Conservation (phyloP, 495 filamentous ascomycete species). For the Cercophora newfieldiana region DNA sequence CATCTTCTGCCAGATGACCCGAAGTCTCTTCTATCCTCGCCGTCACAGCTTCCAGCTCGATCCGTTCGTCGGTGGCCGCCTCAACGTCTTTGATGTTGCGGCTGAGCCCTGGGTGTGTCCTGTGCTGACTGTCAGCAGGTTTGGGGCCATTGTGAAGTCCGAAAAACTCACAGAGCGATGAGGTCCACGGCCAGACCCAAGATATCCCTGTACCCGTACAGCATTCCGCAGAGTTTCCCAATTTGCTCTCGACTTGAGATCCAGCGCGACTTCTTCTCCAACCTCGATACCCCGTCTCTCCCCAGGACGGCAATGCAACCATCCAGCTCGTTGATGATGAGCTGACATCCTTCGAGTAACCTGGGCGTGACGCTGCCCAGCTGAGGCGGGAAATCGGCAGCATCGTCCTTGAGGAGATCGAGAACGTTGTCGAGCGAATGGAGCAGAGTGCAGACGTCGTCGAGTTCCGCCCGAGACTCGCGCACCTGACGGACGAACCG, state of each 20-base stretch:
- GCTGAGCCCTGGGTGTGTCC: background rate
- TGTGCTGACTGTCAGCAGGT: background rate
- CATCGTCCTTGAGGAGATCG: conserved; percentile 48
- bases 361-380: conserved; percentile 40
- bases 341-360: conserved; percentile 38
- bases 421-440: conserved; percentile 48
- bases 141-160: background rate
- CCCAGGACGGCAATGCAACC: conserved; percentile 33
- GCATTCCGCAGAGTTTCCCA: conserved; percentile 33
- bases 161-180: conserved; percentile 36
- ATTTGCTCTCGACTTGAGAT: conserved; percentile 37
- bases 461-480: conserved; percentile 46
- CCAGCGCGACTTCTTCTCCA: conserved; percentile 46
- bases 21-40: conserved; percentile 18
- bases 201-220: conserved; percentile 41
- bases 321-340: conserved; percentile 39
- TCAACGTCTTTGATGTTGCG: background rate
- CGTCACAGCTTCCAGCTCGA: conserved; percentile 18
- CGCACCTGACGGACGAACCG: conserved; percentile 48
- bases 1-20: conserved; percentile 24
- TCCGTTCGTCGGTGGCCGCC: conserved; percentile 4
- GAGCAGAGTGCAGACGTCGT: conserved; percentile 49
- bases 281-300: conserved; percentile 31
- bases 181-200: conserved; percentile 46
- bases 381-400: conserved; percentile 35